These are phyloP conservation scores for Stromatinia cepivora DNA, from an alignment of 2,329 filamentous ascomycete species.

Conservation along the genomic window DNA sequence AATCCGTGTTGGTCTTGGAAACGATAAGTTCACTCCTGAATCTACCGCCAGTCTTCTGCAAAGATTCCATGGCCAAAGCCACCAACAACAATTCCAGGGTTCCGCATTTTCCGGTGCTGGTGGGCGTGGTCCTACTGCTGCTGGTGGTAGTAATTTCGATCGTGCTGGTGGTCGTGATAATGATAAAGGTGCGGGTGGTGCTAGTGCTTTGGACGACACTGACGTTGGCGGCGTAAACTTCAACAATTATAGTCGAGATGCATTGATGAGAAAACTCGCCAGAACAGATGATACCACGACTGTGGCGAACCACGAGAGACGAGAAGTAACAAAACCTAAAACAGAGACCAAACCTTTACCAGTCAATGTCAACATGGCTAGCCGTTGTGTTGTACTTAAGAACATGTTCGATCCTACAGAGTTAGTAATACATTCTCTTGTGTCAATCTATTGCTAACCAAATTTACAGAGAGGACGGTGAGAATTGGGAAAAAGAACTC, in stretches of 20 bases:
- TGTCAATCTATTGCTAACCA: slow-evolving; percentile 41
- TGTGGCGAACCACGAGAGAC: slow-evolving; percentile 62
- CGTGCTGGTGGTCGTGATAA: slow-evolving; percentile 84
- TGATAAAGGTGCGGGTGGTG: slow-evolving; percentile 83
- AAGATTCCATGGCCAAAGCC: slow-evolving; percentile 80
- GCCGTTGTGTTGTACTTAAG: slow-evolving; percentile 88
- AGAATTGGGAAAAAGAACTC: slow-evolving; percentile 87
- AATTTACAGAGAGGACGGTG: slow-evolving; percentile 73
- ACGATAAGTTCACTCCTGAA: slow-evolving; percentile 99
- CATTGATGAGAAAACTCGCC: slow-evolving; percentile 97
- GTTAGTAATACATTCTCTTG: slow-evolving; percentile 56
- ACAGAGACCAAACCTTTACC: slow-evolving; percentile 76
- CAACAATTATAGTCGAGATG: slow-evolving; percentile 98
- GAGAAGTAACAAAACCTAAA: slow-evolving; percentile 74
- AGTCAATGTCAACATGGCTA: slow-evolving; percentile 87
- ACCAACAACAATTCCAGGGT: slow-evolving; percentile 74
- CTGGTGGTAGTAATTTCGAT: slow-evolving; percentile 77
- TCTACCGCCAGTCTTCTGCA: slow-evolving; percentile 90
- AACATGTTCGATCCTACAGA: slow-evolving; percentile 93
- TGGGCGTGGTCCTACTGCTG: slow-evolving; percentile 80
- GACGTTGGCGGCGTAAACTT: slow-evolving; percentile 98
- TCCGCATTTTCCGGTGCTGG: slow-evolving; percentile 90
- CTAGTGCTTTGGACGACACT: slow-evolving; percentile 93
- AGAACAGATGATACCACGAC: slow-evolving; percentile 78
- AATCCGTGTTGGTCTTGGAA: slow-evolving; percentile 97